Conservation (phyloP, 768 basidiomycete species). For the Lyophyllum atratum region DNA sequence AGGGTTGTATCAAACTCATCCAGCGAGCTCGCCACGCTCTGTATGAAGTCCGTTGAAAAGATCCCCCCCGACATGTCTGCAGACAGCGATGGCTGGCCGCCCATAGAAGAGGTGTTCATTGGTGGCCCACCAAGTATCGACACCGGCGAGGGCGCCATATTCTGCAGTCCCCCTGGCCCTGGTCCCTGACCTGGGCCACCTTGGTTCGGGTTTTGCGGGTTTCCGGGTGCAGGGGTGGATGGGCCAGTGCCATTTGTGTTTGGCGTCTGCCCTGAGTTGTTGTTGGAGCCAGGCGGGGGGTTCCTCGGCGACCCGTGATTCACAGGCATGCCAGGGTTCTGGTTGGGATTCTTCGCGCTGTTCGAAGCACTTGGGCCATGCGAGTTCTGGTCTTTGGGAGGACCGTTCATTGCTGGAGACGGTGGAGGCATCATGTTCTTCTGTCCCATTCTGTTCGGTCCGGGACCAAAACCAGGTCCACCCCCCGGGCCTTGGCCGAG, state of each 20-base stretch:
- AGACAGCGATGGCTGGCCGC: conserved; percentile 11
- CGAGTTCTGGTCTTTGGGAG: conserved; percentile 28
- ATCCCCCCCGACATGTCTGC: conserved; percentile 11
- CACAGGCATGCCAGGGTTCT: conserved; percentile 29
- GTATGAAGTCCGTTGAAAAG: conserved; percentile 46
- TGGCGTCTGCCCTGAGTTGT: conserved; percentile 20
- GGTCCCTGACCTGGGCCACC: conserved; percentile 12
- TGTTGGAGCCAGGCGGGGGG: conserved; percentile 4
- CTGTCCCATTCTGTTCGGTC: conserved; percentile 30
- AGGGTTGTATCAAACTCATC: conserved; percentile 43
- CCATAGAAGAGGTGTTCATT: conserved; percentile 16
- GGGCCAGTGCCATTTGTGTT: conserved; percentile 30
- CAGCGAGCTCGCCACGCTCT: conserved; percentile 38
- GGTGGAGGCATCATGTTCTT: conserved; percentile 54
- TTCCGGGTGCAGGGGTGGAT: conserved; percentile 27
- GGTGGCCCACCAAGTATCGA: conserved; percentile 21
- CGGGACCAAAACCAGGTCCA: conserved; percentile 32
- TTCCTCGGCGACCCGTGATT: conserved; percentile 47
- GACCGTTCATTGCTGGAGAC: conserved; percentile 43
- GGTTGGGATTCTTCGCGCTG: conserved; percentile 29
- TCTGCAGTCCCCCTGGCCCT: conserved; percentile 8
- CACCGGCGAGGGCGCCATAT: conserved; percentile 29
- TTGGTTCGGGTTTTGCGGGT: conserved; percentile 18
- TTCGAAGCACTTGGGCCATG: conserved; percentile 25
- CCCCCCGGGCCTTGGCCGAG: conserved; percentile 30